Evolutionary conservation across 768 basidiomycete species (phyloP), one percentile per base, ranked within the genome.

Genomic region (Russula sp.): DNA sequence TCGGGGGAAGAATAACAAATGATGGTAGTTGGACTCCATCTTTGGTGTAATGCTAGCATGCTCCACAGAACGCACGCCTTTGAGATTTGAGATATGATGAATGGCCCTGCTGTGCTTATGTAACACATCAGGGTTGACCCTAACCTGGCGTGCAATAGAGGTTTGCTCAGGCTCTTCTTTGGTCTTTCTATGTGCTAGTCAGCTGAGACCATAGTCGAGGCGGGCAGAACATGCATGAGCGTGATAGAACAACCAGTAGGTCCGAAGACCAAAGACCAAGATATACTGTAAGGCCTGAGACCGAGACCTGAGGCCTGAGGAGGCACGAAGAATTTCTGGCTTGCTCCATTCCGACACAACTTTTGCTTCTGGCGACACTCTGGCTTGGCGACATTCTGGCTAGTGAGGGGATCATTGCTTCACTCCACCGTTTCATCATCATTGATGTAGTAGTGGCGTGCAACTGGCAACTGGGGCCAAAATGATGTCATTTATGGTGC

Each of bases 401-500:
- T n/a, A n/a, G n/a, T n/a, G n/a, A n/a, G n/a, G n/a, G n/a, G n/a
- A n/a, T n/a, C n/a, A n/a, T n/a, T n/a, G n/a, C n/a, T n/a, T n/a
- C n/a, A n/a, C n/a, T 29, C 7, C 39, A 41, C 10, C 29, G 42
- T 43, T 25, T 29, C 36, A 39, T 29, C 29, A 49, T 47, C 36
- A 10, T 16, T 49, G 36, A 47, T 7, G 47, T 5, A 14, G 32
- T 7, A 11, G 56, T 48, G 36, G 36, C 5, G 46, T 47, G 11
- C 46, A 47, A 29, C 46, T 16, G 29, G 29, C 14, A 47, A 47
- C 5, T 38, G 2, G 13, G 8, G 57, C 29, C n/a, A 20, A 13
- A 9, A 18, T 61, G 55, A 61, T 54, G 55, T 56, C 60, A 61
- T 55, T 36, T 3, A 3, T 29, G 36, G 32, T 25, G 29, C 16